Conservation (phyloP, 139 green algal species). For the Coelastrella sp. region DNA sequence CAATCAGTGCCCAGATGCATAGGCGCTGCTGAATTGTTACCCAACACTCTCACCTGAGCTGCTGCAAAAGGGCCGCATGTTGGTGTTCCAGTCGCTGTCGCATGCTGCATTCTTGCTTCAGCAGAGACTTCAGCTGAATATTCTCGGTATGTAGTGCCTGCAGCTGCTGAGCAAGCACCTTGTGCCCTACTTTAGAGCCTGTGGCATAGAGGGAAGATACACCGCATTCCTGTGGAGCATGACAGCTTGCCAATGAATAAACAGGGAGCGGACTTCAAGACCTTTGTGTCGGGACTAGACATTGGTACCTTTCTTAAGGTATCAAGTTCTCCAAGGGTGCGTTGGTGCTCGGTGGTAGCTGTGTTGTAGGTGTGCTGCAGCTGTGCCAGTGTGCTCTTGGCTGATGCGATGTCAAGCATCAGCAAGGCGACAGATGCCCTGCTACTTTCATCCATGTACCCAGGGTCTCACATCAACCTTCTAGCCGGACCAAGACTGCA, state of each 20-base stretch:
- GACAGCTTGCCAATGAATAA: neutral
- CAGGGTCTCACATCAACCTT: neutral
- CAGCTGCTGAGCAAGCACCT: constrained; percentile 23
- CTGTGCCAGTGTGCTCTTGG: constrained; percentile 14
- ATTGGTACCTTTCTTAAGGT: constrained; percentile 13
- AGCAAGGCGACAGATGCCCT: constrained; percentile 6
- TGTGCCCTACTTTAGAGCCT: neutral
- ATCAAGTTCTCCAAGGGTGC: constrained; percentile 3
- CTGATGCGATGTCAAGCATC: constrained; percentile 23
- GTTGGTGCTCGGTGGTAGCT: constrained; percentile 16
- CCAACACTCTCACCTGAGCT: neutral
- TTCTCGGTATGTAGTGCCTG: constrained; percentile 38
- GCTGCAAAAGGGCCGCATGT: constrained; percentile 2
- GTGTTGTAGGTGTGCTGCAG: neutral
- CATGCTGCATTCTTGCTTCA: neutral
- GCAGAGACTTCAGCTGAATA: constrained; percentile 11
- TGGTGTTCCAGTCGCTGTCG: constrained; percentile 19
- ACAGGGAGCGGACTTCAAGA: neutral
- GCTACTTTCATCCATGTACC: neutral
- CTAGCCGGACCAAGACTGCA: neutral
- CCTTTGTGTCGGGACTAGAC: too few species aligned
- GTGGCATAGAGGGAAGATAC: neutral
- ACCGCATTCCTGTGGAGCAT: neutral
- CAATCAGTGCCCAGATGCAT: neutral
- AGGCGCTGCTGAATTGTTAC: neutral